These are phyloP conservation scores for Drechslerella coelobrocha DNA, from an alignment of 2,329 filamentous ascomycete species.

Conservation along the genomic window DNA sequence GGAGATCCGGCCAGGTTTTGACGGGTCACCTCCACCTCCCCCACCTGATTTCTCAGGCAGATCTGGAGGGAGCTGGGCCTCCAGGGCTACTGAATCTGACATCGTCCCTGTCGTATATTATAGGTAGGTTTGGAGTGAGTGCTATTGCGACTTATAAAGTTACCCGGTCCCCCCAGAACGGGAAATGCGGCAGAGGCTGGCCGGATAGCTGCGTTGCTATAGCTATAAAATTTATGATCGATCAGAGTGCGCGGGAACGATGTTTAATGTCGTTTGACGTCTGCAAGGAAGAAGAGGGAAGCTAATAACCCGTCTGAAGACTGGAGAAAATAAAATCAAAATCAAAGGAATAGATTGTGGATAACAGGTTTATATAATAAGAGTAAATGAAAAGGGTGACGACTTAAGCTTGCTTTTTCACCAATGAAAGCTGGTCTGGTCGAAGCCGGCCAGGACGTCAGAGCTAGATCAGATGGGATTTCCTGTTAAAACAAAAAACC, in stretches of 20 bases:
- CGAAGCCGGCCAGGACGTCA: background rate
- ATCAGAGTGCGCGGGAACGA: too few relatives aligned
- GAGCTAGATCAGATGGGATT: background rate
- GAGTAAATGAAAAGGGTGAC: background rate
- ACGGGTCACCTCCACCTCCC: conserved; percentile 34
- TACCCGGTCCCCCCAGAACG: conserved; percentile 25
- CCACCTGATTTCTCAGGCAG: conserved; percentile 40
- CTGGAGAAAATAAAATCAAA: background rate
- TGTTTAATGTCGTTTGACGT: conserved; percentile 21
- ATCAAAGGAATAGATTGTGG: background rate
- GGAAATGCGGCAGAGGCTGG: conserved; percentile 46
- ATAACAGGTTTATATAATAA: conserved; percentile 1
- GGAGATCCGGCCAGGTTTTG: conserved; percentile 52
- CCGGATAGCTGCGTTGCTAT: conserved; percentile 37
- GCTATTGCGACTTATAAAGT: too few relatives aligned
- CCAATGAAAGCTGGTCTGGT: conserved; percentile 1
- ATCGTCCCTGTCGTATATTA: conserved; percentile 73
- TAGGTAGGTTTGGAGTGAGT: conserved; percentile 57
- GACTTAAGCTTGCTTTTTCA: conserved; percentile 4
- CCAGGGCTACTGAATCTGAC: conserved; percentile 87
- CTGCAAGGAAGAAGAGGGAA: conserved; percentile 1
- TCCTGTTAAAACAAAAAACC: conserved; percentile 1
- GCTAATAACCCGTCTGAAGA: background rate
- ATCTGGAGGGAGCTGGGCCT: conserved; percentile 71
- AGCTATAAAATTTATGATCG: too few relatives aligned